Evolutionary conservation across 495 filamentous ascomycete species (phyloP).

Genomic region (Aspergillus cavernicola): DNA sequence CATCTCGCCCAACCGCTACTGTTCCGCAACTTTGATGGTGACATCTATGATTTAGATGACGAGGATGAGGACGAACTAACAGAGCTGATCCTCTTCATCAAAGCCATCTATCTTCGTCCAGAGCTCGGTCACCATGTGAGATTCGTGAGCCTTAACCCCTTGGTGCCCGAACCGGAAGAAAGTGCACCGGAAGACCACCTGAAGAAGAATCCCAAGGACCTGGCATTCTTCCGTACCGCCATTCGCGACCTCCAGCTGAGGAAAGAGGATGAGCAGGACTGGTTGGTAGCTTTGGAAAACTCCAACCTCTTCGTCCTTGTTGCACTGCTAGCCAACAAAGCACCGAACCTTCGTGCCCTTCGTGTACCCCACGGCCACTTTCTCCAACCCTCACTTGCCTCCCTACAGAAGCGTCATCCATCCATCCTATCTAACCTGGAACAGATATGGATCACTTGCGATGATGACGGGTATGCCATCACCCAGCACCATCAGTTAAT

Average conservation of each 20-base stretch:
- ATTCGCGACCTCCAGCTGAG: slow-evolving; percentile 6
- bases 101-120: slow-evolving; percentile 14
- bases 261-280: slow-evolving; percentile 1
- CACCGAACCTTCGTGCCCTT: slow-evolving; percentile 24
- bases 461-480: slow-evolving; percentile 8
- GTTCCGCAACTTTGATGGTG: slow-evolving; percentile 4
- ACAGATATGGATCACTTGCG: slow-evolving; percentile 6
- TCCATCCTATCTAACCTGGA: slow-evolving; percentile 20
- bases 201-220: too few relatives aligned
- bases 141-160: neutral
- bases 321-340: slow-evolving; percentile 18
- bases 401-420: slow-evolving; percentile 17
- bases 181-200: too few relatives aligned
- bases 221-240: slow-evolving; percentile 1
- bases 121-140: slow-evolving; percentile 22
- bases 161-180: neutral
- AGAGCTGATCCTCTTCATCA: slow-evolving; percentile 15
- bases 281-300: slow-evolving; percentile 5
- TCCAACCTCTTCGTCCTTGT: slow-evolving; percentile 14
- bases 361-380: slow-evolving; percentile 10
- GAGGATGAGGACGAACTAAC: slow-evolving; percentile 5
- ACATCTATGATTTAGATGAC: neutral
- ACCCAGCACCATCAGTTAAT: slow-evolving; percentile 13
- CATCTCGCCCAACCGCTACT: slow-evolving; percentile 26
- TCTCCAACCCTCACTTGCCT: slow-evolving; percentile 7